These are phyloP conservation scores for Umbelopsis vinacea DNA, from an alignment of 192 early-diverging fungal genomes.

Conservation along the genomic window DNA sequence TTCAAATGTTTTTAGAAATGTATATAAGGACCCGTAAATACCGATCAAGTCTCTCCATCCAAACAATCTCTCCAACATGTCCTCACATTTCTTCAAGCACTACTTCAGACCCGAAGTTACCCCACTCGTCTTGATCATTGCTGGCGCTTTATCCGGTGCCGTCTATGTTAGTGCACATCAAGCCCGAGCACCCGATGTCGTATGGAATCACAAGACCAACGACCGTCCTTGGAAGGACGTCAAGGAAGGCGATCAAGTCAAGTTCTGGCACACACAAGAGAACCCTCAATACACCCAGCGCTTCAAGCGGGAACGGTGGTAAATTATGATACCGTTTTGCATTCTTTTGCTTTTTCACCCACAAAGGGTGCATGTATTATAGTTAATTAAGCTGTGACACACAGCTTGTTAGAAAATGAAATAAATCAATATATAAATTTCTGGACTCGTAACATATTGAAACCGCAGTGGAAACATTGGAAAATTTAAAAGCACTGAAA, in stretches of 20 bases:
- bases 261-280: constrained; percentile 6
- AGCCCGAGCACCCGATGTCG: constrained; percentile 38
- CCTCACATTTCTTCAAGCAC: constrained; percentile 26
- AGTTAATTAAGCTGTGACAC: too few relatives aligned
- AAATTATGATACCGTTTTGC: background rate
- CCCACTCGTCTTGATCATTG: constrained; percentile 34
- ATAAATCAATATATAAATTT: too few relatives aligned
- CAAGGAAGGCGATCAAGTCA: constrained; percentile 19
- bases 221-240: constrained; percentile 34
- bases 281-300: constrained; percentile 14
- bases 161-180: constrained; percentile 26
- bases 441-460: too few relatives aligned
- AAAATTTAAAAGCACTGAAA: too few relatives aligned
- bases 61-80: constrained; percentile 2
- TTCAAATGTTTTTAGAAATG: background rate
- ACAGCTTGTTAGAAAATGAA: too few relatives aligned
- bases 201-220: constrained; percentile 33
- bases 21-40: background rate
- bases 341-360: background rate
- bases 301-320: constrained; percentile 12
- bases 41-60: background rate
- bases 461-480: too few relatives aligned
- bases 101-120: constrained; percentile 33
- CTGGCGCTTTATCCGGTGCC: constrained; percentile 29
- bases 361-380: background rate